phyloP scores from a whole-genome alignment of 345 rosid species.

The Ceriops decandra region DNA sequence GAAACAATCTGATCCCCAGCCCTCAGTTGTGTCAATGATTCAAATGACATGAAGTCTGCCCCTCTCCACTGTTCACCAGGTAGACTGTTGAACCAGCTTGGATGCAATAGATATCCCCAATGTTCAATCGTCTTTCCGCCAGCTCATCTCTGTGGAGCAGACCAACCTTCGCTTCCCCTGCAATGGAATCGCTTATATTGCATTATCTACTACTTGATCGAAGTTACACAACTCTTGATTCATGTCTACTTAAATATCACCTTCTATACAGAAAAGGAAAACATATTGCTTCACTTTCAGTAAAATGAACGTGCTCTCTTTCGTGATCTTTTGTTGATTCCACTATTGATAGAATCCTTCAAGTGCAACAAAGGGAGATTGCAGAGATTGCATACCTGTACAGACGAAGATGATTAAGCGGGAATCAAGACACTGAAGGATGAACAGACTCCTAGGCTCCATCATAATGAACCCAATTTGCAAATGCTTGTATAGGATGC shows the following conservation, averaged over 20 bases:
- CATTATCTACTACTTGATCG: too few species aligned
- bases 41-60: conserved; percentile 67
- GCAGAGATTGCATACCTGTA: conserved; percentile 32
- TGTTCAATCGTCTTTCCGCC: conserved; percentile 49
- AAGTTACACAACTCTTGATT: too few species aligned
- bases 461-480: conserved; percentile 80
- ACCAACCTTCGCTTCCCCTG: conserved; percentile 87
- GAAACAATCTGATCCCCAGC: conserved; percentile 56
- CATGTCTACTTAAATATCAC: too few species aligned
- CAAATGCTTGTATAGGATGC: conserved; percentile 48
- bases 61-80: conserved; percentile 54
- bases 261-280: too few species aligned
- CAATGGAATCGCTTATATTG: conserved; percentile 8
- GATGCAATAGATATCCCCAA: conserved; percentile 59
- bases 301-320: not conserved
- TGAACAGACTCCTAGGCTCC: conserved; percentile 74
- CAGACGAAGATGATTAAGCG: conserved; percentile 65
- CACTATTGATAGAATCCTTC: not conserved
- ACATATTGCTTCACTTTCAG: too few species aligned
- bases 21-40: conserved; percentile 66
- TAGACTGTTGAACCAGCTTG: conserved; percentile 80
- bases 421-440: conserved; percentile 84
- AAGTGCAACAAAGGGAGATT: not conserved
- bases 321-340: not conserved
- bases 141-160: conserved; percentile 45